These are phyloP conservation scores for Volvox carteri DNA, from an alignment of 163 green algal species.

Conservation along the genomic window DNA sequence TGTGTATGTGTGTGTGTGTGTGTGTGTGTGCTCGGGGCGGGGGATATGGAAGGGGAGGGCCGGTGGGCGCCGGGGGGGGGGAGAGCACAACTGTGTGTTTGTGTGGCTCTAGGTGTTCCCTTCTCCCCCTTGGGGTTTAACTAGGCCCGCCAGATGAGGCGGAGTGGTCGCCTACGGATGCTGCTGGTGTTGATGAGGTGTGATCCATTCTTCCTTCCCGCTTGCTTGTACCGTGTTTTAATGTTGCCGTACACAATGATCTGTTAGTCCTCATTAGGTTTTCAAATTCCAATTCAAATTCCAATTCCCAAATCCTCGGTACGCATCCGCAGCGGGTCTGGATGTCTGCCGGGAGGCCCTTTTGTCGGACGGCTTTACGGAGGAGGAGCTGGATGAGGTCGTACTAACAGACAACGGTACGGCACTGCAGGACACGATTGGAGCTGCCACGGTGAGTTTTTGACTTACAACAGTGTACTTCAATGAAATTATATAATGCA, in stretches of 20 bases:
- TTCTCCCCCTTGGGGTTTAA: not conserved
- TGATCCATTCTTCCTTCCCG: too few species aligned
- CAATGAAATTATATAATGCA: too few species aligned
- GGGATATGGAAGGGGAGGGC: not conserved
- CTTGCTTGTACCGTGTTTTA: too few species aligned
- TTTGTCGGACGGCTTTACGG: slow-evolving; percentile 15
- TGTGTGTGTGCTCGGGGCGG: not conserved
- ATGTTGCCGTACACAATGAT: too few species aligned
- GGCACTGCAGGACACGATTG: slow-evolving; percentile 40
- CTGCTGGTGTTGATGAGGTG: too few species aligned
- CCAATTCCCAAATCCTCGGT: too few species aligned
- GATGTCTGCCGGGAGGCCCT: slow-evolving; percentile 17
- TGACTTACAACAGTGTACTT: too few species aligned
- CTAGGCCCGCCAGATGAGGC: too few species aligned
- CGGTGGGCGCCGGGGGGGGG: too few species aligned
- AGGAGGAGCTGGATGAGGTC: slow-evolving; percentile 28
- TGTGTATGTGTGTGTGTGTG: not conserved
- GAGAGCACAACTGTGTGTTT: not conserved
- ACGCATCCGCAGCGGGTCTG: slow-evolving; percentile 35
- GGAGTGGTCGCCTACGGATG: too few species aligned
- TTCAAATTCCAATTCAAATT: too few species aligned
- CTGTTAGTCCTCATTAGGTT: too few species aligned
- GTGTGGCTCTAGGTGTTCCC: not conserved
- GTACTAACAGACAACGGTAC: slow-evolving; percentile 21
- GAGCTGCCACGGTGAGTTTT: slow-evolving; percentile 30